Base-by-base conservation (phyloP, 2,329 filamentous ascomycete species). In the Calonectria honghensis region DNA sequence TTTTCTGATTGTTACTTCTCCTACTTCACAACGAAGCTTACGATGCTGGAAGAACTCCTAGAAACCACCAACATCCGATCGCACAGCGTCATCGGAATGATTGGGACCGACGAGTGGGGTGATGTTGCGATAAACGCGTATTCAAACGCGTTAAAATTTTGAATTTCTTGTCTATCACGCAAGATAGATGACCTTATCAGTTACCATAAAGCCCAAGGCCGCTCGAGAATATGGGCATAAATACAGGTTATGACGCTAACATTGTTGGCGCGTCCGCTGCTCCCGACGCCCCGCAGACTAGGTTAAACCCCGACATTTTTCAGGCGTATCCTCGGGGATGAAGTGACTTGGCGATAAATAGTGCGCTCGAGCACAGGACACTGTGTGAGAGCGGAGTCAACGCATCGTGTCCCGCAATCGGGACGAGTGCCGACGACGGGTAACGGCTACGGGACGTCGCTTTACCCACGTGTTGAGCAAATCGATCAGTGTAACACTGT, bases 301-400 rank as follows among this genome's bases (percentile, higher is more conserved):
- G 57, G 57, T 63, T 63, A 63, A 63, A 63, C 57, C 16, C 57
- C 57, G 57, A 41, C 35, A 31, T 63, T 63, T 41, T 63, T 41
- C 29, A 41, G 57, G 57, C 14, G n/a, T 41, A 63, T 63, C 57
- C 24, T 63, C 57, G 57, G 57, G 14, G 39, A 16, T 20, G 14
- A 10, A 29, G 35, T 24, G 2, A 18, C 6, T 20, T 37, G n/a
- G 35, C 4, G 11, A 63, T 41, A 37, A 54, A 48, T 48, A 48
- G 45, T 48, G 45, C 51, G 51, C 18, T 18, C 4, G 35, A 7
- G 41, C 41, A 27, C 51, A 20, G n/a, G 31, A 29, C 57, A 18
- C 27, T 63, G 37, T 41, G 37, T 24, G 24, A 29, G 27, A 29
- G 57, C 57, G 57, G 57, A 63, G 37, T 37, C 39, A 63, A 32